Evolutionary conservation across 176 grass and related monocot genomes (phyloP), one percentile per base, ranked within the genome.

Genomic region (Metroxylon sagu): DNA sequence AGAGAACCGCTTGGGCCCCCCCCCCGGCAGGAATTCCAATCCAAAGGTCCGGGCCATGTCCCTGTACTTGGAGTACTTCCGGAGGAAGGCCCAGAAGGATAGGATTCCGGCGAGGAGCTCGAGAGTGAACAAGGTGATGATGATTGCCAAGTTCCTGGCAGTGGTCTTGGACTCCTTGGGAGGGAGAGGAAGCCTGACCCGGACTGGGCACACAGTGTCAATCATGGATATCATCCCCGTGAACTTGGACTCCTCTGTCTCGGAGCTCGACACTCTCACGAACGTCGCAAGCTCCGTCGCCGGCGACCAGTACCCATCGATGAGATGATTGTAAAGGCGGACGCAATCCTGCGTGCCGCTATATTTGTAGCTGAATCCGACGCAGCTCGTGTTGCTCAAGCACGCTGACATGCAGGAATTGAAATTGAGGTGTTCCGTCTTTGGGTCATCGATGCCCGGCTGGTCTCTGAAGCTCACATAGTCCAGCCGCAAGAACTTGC

Each of bases 21-120:
- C 90, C 49, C 67, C 82, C 12, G 90, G 90, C 49, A 95, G 76
- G 73, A 74, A 82, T 77, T 95, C 90, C 18, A 89, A 69, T 21
- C 90, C 90, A 14, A 95, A 79, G 29, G 86, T 87, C 43, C 86
- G 83, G 19, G 86, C 90, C 86, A 95, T 89, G 74, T 95, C 90
- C 4, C 90, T 73, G 77, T 95, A 95, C 80, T 95, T 88, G 5
- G 90, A 95, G 69, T 95, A 90, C 76, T 87, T 95, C 39, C 81
- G 80, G 53, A 95, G 80, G 77, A 95, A 95, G 52, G 90, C 90
- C 86, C 90, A 95, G 72, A 95, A 95, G 2, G 90, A 89, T 4
- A 89, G 69, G 5, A 89, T 31, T 6, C 86, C 90, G 1, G 86
- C 90, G 3, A 95, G 66, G 3, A 95, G 87, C 80, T 95, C 90